Base-by-base conservation (phyloP, 768 basidiomycete genomes). In the Amylocystis lapponica region DNA sequence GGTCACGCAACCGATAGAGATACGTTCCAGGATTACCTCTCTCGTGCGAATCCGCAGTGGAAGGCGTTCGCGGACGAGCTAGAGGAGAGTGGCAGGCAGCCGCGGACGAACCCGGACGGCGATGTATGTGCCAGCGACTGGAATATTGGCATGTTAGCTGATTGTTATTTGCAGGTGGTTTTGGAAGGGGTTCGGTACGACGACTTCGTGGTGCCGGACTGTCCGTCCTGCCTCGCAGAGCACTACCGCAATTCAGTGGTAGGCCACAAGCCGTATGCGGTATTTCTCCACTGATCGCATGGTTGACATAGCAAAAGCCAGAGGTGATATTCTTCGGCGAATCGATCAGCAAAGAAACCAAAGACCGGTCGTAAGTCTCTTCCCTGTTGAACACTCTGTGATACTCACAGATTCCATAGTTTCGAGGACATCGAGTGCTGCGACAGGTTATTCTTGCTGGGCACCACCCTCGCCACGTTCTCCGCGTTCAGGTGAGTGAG, bases 381-480 rank as follows among this genome's bases (percentile, higher is more conserved):
- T 3, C 16, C 2, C 20, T 20, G 16, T 25, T 36, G 8, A 27
- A 27, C 5, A 17, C n/a, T 10, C 27, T 6, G 4, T 11, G 16
- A 4, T 11, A n/a, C 11, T n/a, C 13, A 22, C 16, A 12, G 17
- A 36, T 13, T 29, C 14, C 23, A 10, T 47, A 87, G 87, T 21
- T 81, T 76, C 54, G 56, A 52, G 14, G 69, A 79, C 26, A 56
- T 94, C 29, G 76, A 83, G 46, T 57, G 60, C 7, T 67, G 78
- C 17, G 83, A 88, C 40, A 71, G 79, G 34, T 62, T 97, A 0
- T 75, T 98, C 34, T 66, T 95, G 30, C 66, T 95, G 27, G 95
- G 94, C 26, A 94, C 92, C 0, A 92, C 90, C 1, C 76, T 96
- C 21, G 92, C 95, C 1, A 97, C 94, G 0, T 96, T 86, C 64